A percentile compares a stretch with the other conserved stretches of the same genome.
These are phyloP conservation scores for Tritrichomonas musculus DNA, from an alignment of 208 protist species.

Conservation along the genomic window DNA sequence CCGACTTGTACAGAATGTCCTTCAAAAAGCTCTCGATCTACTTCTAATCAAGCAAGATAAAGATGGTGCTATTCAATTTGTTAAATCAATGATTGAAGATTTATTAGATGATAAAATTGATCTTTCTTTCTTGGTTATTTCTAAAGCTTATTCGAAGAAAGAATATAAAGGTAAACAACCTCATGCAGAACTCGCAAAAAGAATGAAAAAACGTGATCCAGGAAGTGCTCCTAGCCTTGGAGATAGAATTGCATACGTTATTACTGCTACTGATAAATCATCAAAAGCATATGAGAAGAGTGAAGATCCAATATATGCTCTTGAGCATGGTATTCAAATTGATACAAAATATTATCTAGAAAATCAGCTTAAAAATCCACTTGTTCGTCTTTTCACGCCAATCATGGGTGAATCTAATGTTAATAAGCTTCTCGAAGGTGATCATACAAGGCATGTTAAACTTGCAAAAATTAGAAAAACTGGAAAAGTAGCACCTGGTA, in stretches of 20 bases:
- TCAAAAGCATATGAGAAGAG: conserved; percentile 93
- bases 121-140: conserved; percentile 79
- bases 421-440: conserved; percentile 61
- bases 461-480: conserved; percentile 78
- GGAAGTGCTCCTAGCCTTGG: conserved; percentile 68
- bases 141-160: conserved; percentile 80
- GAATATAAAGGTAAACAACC: conserved; percentile 79
- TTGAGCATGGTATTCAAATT: conserved; percentile 81
- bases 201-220: conserved; percentile 77
- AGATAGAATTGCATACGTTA: conserved; percentile 88
- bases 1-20: conserved; percentile 70
- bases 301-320: conserved; percentile 98
- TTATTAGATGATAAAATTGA: conserved; percentile 84
- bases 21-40: conserved; percentile 45
- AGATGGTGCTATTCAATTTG: conserved; percentile 59
- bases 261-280: conserved; percentile 62
- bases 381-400: conserved; percentile 81
- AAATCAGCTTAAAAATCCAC: conserved; percentile 74
- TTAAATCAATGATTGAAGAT: conserved; percentile 73
- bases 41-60: conserved; percentile 52
- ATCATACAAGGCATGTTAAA: conserved; percentile 88
- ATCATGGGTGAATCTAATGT: conserved; percentile 68
- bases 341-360: conserved; percentile 86
- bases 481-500: conserved; percentile 91
- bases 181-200: conserved; percentile 77